Conservation (phyloP, 1,139 yeast genomes). For the Barnettozyma hawaiiensis region DNA sequence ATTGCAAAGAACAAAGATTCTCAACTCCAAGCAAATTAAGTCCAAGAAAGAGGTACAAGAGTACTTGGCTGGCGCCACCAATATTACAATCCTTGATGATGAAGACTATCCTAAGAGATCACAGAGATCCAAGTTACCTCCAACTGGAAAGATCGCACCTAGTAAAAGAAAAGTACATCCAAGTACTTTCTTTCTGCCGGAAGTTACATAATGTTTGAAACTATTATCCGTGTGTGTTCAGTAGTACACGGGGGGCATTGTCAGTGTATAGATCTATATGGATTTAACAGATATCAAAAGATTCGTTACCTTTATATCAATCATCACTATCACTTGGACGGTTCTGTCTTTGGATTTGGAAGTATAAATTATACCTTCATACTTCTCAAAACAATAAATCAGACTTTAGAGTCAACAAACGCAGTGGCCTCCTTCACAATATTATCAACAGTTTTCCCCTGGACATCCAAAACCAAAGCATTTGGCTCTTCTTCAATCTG, state of each 20-base stretch:
- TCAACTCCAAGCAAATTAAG: slow-evolving; percentile 44
- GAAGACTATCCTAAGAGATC: slow-evolving; percentile 58
- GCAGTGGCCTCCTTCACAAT: slow-evolving; percentile 33
- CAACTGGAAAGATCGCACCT: slow-evolving; percentile 80
- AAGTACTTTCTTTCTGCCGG: slow-evolving; percentile 45
- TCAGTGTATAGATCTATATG: too few species aligned
- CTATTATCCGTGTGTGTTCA: too few species aligned
- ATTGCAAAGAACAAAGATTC: slow-evolving; percentile 44
- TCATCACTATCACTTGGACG: too few species aligned
- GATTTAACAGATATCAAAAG: too few species aligned
- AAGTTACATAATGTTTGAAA: slow-evolving; percentile 19
- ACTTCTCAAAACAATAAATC: too few species aligned
- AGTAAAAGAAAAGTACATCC: slow-evolving; percentile 59
- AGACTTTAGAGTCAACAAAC: slow-evolving; percentile 8
- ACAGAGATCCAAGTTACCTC: slow-evolving; percentile 83
- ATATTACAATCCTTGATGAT: slow-evolving; percentile 27
- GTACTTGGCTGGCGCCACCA: slow-evolving; percentile 21
- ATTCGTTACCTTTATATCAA: too few species aligned
- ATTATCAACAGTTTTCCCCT: slow-evolving; percentile 38
- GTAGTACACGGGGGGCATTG: too few species aligned
- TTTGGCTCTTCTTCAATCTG: slow-evolving; percentile 28
- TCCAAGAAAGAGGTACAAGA: slow-evolving; percentile 44
- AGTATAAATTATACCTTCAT: too few species aligned
- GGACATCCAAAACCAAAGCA: slow-evolving; percentile 28
- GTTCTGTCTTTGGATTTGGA: too few species aligned